Base-by-base conservation (phyloP, 495 filamentous ascomycete species). In the Bryoglossum gracile region DNA sequence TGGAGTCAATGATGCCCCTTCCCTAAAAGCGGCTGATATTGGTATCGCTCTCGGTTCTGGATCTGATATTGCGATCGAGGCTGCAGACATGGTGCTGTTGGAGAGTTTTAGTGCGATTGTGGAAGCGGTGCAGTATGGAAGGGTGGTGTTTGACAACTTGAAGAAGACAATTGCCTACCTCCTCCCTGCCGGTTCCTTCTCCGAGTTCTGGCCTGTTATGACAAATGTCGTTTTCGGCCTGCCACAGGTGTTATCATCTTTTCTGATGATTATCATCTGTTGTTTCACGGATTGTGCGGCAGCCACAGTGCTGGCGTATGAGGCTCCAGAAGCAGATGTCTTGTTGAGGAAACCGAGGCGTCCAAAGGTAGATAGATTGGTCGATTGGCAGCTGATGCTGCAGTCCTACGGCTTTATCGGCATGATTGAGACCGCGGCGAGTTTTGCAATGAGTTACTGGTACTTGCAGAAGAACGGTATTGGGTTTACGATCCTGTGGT, bases 141-240 rank as follows among this genome's bases (percentile, higher is more conserved):
- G 78, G 3, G 52, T 76, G 0, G 76, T 80, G 0, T 80, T 75
- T 55, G 68, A 78, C 46, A 80, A 80, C 53, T 58, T 78, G 2
- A 72, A 78, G 51, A 80, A 81, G 61, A 74, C 70, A 0, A 70
- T 79, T 21, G 58, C 63, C 1, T 80, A 81, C 44, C 62, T 82
- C 1, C 71, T 81, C 0, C 71, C 84, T 41, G 77, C 83, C 1
- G 82, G 82, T 3, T 73, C 67, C 18, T 87, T 83, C 60, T 76
- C 72, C 10, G 83, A 86, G 54, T 78, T 86, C 62, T 86, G 80
- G 82, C 82, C 83, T 0, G 76, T 87, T 13, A 66, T 86, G 56
- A 79, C 74, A 8, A 84, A 80, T 49, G 76, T 87, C 21, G 37
- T 80, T 4, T 81, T 87, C 53, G 83, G 84, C 2, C 62, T 87